Conservation (phyloP, 345 rosid species). For the Hibiscus tridactylites region DNA sequence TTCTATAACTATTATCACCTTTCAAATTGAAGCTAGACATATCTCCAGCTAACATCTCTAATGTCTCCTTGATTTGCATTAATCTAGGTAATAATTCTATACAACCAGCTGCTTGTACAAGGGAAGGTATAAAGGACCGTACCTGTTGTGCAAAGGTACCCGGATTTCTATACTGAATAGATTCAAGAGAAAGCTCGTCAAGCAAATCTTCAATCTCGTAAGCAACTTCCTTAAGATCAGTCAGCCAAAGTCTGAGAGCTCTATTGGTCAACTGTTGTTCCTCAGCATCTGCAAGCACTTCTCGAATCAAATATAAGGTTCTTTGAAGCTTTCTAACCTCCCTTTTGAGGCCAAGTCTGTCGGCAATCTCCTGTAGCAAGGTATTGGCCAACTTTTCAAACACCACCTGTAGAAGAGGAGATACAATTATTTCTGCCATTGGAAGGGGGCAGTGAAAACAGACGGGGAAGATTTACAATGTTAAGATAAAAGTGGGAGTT, state of each 20-base stretch:
- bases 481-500: too few species aligned
- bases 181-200: constrained; percentile 17
- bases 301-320: background rate
- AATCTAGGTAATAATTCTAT: constrained; percentile 2
- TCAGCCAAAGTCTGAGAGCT: constrained; percentile 5
- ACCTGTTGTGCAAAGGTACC: constrained; percentile 9
- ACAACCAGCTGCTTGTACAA: background rate
- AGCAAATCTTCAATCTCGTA: constrained; percentile 15
- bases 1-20: background rate
- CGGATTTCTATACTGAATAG: background rate
- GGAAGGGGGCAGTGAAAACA: too few species aligned
- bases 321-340: constrained; percentile 5
- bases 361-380: background rate
- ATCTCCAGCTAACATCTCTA: constrained; percentile 14
- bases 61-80: constrained; percentile 15
- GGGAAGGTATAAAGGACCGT: constrained; percentile 2
- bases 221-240: background rate
- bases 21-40: constrained; percentile 14
- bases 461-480: background rate
- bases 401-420: constrained; percentile 14
- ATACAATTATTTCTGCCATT: constrained; percentile 4
- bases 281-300: constrained; percentile 10
- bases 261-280: background rate
- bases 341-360: constrained; percentile 1
- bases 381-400: constrained; percentile 12